Base-by-base conservation (phyloP, 2,329 filamentous ascomycete species). In the Fusarium sacchari region DNA sequence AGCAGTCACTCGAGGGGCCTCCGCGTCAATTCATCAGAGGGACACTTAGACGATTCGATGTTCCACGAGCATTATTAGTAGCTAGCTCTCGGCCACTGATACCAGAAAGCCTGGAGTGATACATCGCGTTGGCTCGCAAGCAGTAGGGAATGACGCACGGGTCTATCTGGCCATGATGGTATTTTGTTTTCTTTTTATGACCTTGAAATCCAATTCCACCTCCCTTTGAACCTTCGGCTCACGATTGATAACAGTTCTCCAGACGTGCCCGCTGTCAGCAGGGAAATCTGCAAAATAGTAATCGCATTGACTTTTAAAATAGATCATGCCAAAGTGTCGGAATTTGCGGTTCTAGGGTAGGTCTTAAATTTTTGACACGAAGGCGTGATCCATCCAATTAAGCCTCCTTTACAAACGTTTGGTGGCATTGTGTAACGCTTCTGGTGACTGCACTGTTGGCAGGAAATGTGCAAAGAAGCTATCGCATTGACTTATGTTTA, bases 71-170 rank as follows among this genome's bases (percentile, higher is more conserved):
- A 30, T 26, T 1, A 22, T 22, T 22, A 4, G 18, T 22, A 13
- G 15, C 26, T 47, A 12, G 9, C 20, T 11, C 12, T 32, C 12
- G 6, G n/a, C 28, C n/a, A n/a, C 20, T 49, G 28, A n/a, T 49
- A 8, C 13, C 28, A n/a, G 28, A 20, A 49, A 49, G n/a, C n/a
- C 13, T 17, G 20, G 4, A 49, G 9, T 32, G 28, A 49, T 2
- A 12, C 18, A 5, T n/a, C 40, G 14, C 6, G 13, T 32, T 11
- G 46, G 8, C 20, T 17, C 0, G 5, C 4, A 22, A 9, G 7
- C 18, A 0, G 8, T 10, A 0, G n/a, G 7, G 32, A 5, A 1
- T 2, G 8, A 9, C 1, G 18, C 5, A 20, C 20, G 5, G 13
- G 8, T 49, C 24, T 6, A 9, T n/a, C 2, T 15, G 46, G 6